Percentiles rank a stretch among this genome's conserved stretches.
These are phyloP conservation scores for Arthroderma sp. DNA, from an alignment of 2,329 filamentous ascomycete species.

Conservation along the genomic window DNA sequence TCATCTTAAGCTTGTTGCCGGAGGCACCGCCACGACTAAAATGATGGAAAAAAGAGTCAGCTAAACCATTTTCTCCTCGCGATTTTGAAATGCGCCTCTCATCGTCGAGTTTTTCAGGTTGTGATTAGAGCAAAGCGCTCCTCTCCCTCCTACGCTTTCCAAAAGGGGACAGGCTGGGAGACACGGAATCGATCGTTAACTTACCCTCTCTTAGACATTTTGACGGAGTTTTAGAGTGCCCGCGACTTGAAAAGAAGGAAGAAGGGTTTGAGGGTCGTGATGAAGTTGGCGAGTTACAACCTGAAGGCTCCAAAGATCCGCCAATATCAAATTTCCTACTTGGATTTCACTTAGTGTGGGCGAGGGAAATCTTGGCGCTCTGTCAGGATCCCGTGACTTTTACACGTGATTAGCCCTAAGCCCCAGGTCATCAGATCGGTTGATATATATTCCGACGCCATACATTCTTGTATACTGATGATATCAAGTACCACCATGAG, in stretches of 20 bases:
- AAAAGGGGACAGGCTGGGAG: too few species aligned
- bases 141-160: neutral
- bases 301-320: slow-evolving; percentile 3
- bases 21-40: slow-evolving; percentile 67
- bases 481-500: too few species aligned
- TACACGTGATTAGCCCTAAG: slow-evolving; percentile 24
- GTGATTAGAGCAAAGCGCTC: neutral
- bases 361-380: slow-evolving; percentile 29
- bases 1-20: slow-evolving; percentile 99
- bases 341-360: slow-evolving; percentile 33
- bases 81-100: too few species aligned
- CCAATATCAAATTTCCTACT: slow-evolving; percentile 2
- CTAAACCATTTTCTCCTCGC: too few species aligned
- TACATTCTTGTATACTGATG: too few species aligned
- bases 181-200: too few species aligned
- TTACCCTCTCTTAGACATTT: slow-evolving; percentile 41
- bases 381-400: slow-evolving; percentile 15
- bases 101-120: too few species aligned
- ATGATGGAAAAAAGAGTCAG: slow-evolving; percentile 15
- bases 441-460: too few species aligned
- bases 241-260: slow-evolving; percentile 23
- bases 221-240: slow-evolving; percentile 32
- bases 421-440: too few species aligned
- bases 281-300: slow-evolving; percentile 2
- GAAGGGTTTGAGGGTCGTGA: slow-evolving; percentile 16